Evolutionary conservation across 495 filamentous ascomycete genomes (phyloP).

Genomic region (Aspergillus conjunctus): DNA sequence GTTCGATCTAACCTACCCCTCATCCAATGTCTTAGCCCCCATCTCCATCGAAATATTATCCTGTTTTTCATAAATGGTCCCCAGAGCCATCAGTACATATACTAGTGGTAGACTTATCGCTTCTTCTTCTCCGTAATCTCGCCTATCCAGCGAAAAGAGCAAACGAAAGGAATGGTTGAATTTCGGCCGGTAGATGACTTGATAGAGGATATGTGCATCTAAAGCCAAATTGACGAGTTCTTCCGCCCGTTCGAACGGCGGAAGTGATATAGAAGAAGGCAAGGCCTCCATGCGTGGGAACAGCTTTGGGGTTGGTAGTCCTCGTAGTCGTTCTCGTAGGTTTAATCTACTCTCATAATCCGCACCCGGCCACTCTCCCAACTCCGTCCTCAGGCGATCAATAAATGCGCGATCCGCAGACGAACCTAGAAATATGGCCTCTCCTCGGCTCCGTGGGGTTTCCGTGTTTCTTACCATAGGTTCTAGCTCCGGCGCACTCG

Average conservation of each 20-base stretch:
- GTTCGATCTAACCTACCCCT: conserved; percentile 4
- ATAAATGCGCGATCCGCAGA: conserved; percentile 16
- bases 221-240: conserved; percentile 9
- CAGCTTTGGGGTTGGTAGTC: too few species aligned
- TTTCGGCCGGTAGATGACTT: conserved; percentile 14
- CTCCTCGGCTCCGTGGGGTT: neutral
- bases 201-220: conserved; percentile 14
- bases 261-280: neutral
- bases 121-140: conserved; percentile 17
- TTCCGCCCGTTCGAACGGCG: conserved; percentile 10
- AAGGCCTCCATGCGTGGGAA: neutral
- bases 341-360: conserved; percentile 17
- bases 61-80: conserved; percentile 5
- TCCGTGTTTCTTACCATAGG: neutral
- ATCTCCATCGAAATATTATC: neutral
- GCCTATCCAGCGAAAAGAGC: conserved; percentile 10
- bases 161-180: conserved; percentile 15
- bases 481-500: neutral
- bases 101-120: conserved; percentile 8
- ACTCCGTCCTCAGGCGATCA: conserved; percentile 15
- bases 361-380: conserved; percentile 13
- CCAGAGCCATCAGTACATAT: conserved; percentile 18
- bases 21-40: neutral
- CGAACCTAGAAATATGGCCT: conserved; percentile 12
- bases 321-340: neutral